Evolutionary conservation across 805 yeast genomes (phyloP).

Genomic region (Metschnikowia henanensis): DNA sequence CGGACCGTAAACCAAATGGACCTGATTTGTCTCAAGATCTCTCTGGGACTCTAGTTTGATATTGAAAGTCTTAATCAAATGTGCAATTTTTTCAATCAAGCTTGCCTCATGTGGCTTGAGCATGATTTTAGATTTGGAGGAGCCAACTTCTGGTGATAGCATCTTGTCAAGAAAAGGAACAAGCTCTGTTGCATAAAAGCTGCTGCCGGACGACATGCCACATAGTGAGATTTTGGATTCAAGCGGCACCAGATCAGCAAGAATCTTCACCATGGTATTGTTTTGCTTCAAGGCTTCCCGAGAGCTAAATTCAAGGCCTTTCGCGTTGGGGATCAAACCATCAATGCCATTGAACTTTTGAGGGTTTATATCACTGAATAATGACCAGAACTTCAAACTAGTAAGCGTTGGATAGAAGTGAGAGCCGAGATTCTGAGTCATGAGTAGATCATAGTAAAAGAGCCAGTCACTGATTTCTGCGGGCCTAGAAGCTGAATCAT

Average conservation of each 20-base stretch:
- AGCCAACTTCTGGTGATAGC: slow-evolving; percentile 30
- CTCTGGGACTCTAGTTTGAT: slow-evolving; percentile 38
- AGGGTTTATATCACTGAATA: slow-evolving; percentile 61
- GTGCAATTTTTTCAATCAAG: slow-evolving; percentile 37
- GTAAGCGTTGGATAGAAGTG: slow-evolving; percentile 56
- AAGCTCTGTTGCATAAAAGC: slow-evolving; percentile 27
- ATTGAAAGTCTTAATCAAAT: slow-evolving; percentile 38
- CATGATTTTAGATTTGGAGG: slow-evolving; percentile 23
- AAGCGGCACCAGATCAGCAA: slow-evolving; percentile 31
- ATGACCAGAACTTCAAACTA: slow-evolving; percentile 59
- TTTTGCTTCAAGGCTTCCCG: slow-evolving; percentile 38
- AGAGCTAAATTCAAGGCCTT: slow-evolving; percentile 37
- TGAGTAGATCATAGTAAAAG: slow-evolving; percentile 63
- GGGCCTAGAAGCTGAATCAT: slow-evolving; percentile 61
- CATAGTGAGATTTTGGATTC: slow-evolving; percentile 30
- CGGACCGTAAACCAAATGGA: slow-evolving; percentile 31
- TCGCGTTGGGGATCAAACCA: slow-evolving; percentile 32
- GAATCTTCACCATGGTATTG: slow-evolving; percentile 29
- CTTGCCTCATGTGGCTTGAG: slow-evolving; percentile 29
- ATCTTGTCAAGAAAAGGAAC: slow-evolving; percentile 35
- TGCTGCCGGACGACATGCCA: slow-evolving; percentile 21
- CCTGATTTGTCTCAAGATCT: slow-evolving; percentile 33
- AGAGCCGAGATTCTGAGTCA: slow-evolving; percentile 28
- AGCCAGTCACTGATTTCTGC: slow-evolving; percentile 72
- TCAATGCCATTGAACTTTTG: slow-evolving; percentile 12